Base-by-base conservation (phyloP, 768 basidiomycete genomes). In the Rickenella mellea region DNA sequence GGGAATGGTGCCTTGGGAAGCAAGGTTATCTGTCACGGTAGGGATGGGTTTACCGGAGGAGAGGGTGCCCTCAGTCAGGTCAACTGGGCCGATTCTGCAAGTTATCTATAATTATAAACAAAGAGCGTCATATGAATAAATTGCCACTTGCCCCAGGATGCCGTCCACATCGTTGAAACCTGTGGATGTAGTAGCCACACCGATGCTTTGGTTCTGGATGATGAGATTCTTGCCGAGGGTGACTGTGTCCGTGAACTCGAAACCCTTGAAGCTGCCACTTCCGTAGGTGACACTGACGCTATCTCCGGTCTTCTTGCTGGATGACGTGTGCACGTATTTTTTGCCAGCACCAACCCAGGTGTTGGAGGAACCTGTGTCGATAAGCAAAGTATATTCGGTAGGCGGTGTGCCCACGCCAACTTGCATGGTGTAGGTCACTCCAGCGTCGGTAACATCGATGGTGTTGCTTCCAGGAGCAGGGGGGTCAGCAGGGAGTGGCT, bases 21-120 rank as follows among this genome's bases (percentile, higher is more conserved):
- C 71, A 10, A 78, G 65, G 55, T 72, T 79, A 58, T 78, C 70
- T n/a, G 69, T 74, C 14, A 80, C 69, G 10, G 77, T 78, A 7
- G 74, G 71, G 17, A 76, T 66, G 15, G 56, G 53, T 2, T 52
- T 32, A 8, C 57, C 60, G 40, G 58, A 55, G 3, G 57, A 57
- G 27, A 74, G 69, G n/a, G 70, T 73, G 51, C 59, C 60, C 40
- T 51, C 24, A 14, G 70, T 75, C 27, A 75, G 62, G 52, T 74
- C 68, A 2, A 65, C 67, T 19, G 75, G 73, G 12, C 76, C 76
- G 22, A 74, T 65, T 14, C 68, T 83, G 17, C 12, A 19, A 9
- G 4, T 6, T 6, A 36, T 36, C 19, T 22, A 22, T 14, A 17
- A 33, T 21, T 17, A 44, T 30, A n/a, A n/a, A n/a, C n/a, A n/a